Evolutionary conservation across 73 alveolate species (phyloP), one percentile per base, ranked within the genome.

Genomic region (Durusdinium trenchii): DNA sequence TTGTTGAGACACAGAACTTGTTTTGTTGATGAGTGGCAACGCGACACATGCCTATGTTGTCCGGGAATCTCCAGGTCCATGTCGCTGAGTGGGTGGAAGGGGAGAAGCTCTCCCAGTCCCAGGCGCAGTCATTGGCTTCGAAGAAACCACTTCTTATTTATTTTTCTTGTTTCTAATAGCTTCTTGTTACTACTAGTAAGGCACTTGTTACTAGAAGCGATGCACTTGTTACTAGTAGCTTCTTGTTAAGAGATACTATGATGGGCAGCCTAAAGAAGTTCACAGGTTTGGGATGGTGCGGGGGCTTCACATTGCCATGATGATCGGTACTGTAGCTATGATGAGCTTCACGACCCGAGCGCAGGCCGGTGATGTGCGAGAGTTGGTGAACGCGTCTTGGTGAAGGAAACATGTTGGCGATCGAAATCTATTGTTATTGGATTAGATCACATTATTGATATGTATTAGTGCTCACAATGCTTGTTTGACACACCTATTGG

Each of bases 81-180:
- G 93, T 94, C 1, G 99, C 99, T 28, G 99, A 94, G 83, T 94
- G 99, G 99, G 94, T 94, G 81, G 99, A 94, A 52, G 99, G 99
- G 12, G 99, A 94, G 67, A 94, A 94, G 99, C 84, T 94, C 45
- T 94, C 99, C 30, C 99, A 94, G 35, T 94, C 99, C 9, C 94
- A 78, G 98, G 98, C 98, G 32, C 51, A 57, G 32, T 23, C 69
- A 57, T 12, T 57, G 69, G 69, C 23, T 57, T 57, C 69, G 23
- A 57, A 57, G n/a, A n/a, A n/a, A n/a, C n/a, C n/a, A n/a, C n/a
- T n/a, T n/a, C n/a, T n/a, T n/a, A n/a, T n/a, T n/a, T n/a, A n/a
- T n/a, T n/a, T n/a, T n/a, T n/a, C n/a, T n/a, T n/a, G n/a, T n/a
- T n/a, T n/a, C n/a, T n/a, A n/a, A n/a, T n/a, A n/a, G n/a, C n/a